These are phyloP conservation scores for Fusarium metavorans DNA, from an alignment of 2,329 filamentous ascomycete genomes.

Conservation along the genomic window DNA sequence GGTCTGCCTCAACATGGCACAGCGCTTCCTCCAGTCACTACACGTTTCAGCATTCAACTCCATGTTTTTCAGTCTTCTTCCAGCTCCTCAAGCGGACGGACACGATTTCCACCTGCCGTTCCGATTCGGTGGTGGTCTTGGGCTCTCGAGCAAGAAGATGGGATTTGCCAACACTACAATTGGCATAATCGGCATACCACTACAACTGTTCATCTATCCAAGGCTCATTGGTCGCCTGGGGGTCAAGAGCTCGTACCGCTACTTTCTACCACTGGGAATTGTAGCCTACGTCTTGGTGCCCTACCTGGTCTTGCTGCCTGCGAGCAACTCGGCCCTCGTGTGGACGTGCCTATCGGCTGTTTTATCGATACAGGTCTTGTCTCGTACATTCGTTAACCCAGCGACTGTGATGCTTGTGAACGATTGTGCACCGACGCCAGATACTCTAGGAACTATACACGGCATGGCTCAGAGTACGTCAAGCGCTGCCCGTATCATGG, in stretches of 20 bases:
- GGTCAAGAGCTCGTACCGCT: background rate
- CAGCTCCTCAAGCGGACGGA: background rate
- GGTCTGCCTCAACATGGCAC: background rate
- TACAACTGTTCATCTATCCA: background rate
- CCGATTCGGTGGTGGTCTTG: background rate
- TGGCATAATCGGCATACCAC: background rate
- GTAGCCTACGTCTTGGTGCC: background rate
- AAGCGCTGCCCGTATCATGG: conserved; percentile 40
- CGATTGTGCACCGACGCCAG: conserved; percentile 37
- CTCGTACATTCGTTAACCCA: conserved; percentile 40
- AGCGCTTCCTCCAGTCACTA: background rate
- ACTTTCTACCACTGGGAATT: background rate
- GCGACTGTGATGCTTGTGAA: conserved; percentile 44
- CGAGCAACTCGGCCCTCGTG: background rate
- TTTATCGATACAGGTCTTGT: conserved; percentile 36
- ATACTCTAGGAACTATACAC: conserved; percentile 39
- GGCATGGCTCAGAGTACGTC: conserved; percentile 43
- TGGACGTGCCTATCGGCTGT: conserved; percentile 13
- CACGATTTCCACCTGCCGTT: background rate
- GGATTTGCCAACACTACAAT: background rate
- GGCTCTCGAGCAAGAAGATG: background rate
- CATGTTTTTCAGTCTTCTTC: background rate
- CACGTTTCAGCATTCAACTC: background rate
- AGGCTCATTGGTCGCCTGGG: background rate
- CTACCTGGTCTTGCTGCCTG: background rate